A percentile compares a stretch with the other conserved stretches of the same genome.
phyloP scores from a whole-genome alignment of 2,329 filamentous ascomycete species.

The Didymella sp. region DNA sequence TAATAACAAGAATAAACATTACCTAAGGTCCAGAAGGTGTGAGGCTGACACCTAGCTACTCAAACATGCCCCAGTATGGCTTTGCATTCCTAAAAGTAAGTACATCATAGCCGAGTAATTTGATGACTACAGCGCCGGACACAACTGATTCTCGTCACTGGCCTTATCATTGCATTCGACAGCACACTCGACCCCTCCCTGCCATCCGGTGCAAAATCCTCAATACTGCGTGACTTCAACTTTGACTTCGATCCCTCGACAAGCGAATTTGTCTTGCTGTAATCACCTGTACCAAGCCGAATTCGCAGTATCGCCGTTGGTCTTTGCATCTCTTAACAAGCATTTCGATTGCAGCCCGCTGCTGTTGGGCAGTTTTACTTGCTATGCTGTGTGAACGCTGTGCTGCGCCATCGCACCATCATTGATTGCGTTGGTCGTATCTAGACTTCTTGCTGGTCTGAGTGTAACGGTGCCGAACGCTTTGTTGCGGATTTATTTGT shows the following conservation, averaged over 20 bases:
- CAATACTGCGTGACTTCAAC: conserved; percentile 63
- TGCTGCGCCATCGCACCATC: conserved; percentile 51
- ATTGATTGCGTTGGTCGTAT: conserved; percentile 47
- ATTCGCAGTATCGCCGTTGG: conserved; percentile 50
- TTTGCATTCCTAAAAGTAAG: conserved; percentile 8
- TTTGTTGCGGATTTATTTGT: conserved; percentile 66
- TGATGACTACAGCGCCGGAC: neutral
- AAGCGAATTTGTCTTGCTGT: conserved; percentile 49
- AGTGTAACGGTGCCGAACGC: conserved; percentile 57
- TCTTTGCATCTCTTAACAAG: conserved; percentile 51
- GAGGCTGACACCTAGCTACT: neutral
- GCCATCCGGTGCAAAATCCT: conserved; percentile 66
- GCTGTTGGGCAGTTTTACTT: conserved; percentile 56
- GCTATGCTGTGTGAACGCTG: conserved; percentile 51
- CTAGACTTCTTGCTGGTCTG: conserved; percentile 50
- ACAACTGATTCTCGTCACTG: conserved; percentile 16
- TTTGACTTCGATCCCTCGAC: conserved; percentile 59
- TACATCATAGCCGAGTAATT: no score
- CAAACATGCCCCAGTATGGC: conserved; percentile 2
- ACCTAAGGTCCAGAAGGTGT: neutral
- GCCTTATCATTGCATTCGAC: conserved; percentile 20
- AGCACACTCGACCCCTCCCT: conserved; percentile 51
- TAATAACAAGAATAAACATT: neutral
- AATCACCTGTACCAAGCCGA: conserved; percentile 54
- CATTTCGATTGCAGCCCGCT: conserved; percentile 50